Percentiles rank a stretch among this genome's conserved stretches.
phyloP scores from a whole-genome alignment of 495 filamentous ascomycete species.

The Chaetomium cochliodes region DNA sequence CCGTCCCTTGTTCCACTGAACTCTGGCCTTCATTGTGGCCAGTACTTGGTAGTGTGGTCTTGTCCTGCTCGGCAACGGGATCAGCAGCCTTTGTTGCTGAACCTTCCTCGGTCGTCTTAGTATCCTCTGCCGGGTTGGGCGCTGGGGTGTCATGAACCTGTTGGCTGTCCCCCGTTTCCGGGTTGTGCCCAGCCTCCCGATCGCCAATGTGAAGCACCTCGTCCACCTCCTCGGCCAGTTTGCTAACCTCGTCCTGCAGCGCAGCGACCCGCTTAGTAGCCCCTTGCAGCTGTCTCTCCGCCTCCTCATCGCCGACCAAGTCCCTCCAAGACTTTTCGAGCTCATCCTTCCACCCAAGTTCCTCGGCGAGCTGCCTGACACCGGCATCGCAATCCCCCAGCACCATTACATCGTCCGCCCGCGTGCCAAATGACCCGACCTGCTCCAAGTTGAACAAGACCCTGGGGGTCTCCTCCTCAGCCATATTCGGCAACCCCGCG shows the following conservation, averaged over 20 bases:
- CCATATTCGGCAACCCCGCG: constrained; percentile 69
- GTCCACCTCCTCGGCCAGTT: constrained; percentile 41
- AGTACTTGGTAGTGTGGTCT: neutral
- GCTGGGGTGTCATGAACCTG: neutral
- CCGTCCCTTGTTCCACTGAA: neutral
- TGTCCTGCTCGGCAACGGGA: neutral
- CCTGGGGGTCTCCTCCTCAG: constrained; percentile 62
- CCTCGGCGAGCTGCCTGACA: constrained; percentile 76
- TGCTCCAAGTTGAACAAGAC: constrained; percentile 83
- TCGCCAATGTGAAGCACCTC: constrained; percentile 39
- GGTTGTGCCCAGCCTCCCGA: constrained; percentile 23
- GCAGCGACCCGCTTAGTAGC: constrained; percentile 27
- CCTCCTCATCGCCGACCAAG: constrained; percentile 46
- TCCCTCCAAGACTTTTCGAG: constrained; percentile 57
- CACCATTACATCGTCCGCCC: constrained; percentile 41
- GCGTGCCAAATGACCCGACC: constrained; percentile 76
- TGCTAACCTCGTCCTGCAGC: constrained; percentile 37
- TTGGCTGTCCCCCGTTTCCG: neutral
- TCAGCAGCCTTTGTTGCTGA: neutral
- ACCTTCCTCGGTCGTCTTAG: neutral
- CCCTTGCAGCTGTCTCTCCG: constrained; percentile 39
- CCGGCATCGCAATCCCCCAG: constrained; percentile 68
- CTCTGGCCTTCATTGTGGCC: neutral
- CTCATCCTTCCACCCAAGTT: constrained; percentile 83
- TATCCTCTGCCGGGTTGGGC: neutral